These are phyloP conservation scores for Trichoderma cornu-damae DNA, from an alignment of 2,329 filamentous ascomycete species.

Conservation along the genomic window DNA sequence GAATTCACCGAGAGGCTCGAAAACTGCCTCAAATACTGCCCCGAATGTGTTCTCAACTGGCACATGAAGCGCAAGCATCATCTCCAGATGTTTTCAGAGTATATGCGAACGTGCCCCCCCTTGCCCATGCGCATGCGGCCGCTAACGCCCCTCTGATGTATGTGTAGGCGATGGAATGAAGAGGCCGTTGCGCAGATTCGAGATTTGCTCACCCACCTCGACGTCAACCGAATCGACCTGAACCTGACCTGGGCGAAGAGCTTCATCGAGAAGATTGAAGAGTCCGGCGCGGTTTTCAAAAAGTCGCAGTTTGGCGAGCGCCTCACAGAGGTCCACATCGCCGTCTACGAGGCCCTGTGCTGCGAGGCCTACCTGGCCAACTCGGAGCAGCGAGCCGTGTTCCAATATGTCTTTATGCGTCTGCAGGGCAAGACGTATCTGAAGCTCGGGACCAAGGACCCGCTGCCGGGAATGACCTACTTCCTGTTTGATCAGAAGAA, in stretches of 20 bases:
- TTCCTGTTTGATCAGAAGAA: slow-evolving; percentile 68
- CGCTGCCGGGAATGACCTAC: slow-evolving; percentile 76
- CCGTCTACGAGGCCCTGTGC: slow-evolving; percentile 83
- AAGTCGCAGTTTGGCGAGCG: slow-evolving; percentile 43
- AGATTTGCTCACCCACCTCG: slow-evolving; percentile 53
- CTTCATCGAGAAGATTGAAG: slow-evolving; percentile 50
- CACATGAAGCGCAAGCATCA: slow-evolving; percentile 62
- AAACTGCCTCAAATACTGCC: slow-evolving; percentile 56
- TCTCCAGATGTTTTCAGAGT: slow-evolving; percentile 58
- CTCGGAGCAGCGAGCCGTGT: slow-evolving; percentile 51
- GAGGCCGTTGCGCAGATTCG: slow-evolving; percentile 49
- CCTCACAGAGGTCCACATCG: slow-evolving; percentile 60
- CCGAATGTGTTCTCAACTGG: slow-evolving; percentile 68
- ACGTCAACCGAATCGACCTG: slow-evolving; percentile 56
- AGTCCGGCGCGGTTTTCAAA: slow-evolving; percentile 43
- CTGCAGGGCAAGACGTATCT: slow-evolving; percentile 69
- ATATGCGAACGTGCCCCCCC: slow-evolving; percentile 20
- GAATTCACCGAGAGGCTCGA: slow-evolving; percentile 57
- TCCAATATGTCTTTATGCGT: slow-evolving; percentile 77
- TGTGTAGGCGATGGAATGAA: slow-evolving; percentile 44
- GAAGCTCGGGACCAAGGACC: slow-evolving; percentile 63
- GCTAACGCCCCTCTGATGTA: slow-evolving; percentile 26
- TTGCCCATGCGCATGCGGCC: neutral
- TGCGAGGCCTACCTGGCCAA: slow-evolving; percentile 68
- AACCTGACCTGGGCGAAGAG: slow-evolving; percentile 54